Evolutionary conservation across 148 eudicot species (phyloP), one percentile per base, ranked within the genome.

Genomic region (Beta vulgaris): DNA sequence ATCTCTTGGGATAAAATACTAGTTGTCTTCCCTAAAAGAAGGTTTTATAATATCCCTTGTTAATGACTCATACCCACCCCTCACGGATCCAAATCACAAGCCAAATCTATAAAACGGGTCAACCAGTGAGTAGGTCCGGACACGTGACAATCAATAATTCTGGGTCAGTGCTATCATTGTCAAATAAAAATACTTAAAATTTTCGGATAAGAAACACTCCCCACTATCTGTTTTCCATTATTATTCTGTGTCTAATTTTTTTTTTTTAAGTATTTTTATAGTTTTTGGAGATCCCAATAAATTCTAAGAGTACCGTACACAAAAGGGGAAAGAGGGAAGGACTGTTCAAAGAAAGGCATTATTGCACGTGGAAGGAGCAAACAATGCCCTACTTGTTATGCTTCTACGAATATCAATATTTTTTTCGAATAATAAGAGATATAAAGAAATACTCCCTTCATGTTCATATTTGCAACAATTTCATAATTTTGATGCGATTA

Each of bases 81-180:
- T 0, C 16, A 13, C 19, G 64, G 64, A 67, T 65, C 67, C 59
- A 59, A 48, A 16, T 23, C 23, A 2, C 2, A 53, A 18, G 0
- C 71, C 34, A 36, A 42, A 40, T 42, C 19, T 21, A 31, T 36
- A 23, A 76, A 77, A 59, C 69, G 74, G 79, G 73, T 77, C 62
- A 44, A 25, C 39, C 26, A 75, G 64, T 65, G 42, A 26, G 71
- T 78, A 78, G 80, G 80, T 51, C 80, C 76, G 23, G 29, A 72
- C 76, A 78, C 76, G 76, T 78, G 80, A 78, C 42, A 40, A 39
- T 42, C 76, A 78, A 78, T 72, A 71, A 78, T 51, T 36, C 28
- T 29, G 70, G 80, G 76, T 13, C 71, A 78, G 53, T 19, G 43
- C 25, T 28, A 63, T 78, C 64, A 71, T 61, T 77, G 70, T 61